Conservation (phyloP, 2,329 filamentous ascomycete species). For the Biscogniauxia sp. region DNA sequence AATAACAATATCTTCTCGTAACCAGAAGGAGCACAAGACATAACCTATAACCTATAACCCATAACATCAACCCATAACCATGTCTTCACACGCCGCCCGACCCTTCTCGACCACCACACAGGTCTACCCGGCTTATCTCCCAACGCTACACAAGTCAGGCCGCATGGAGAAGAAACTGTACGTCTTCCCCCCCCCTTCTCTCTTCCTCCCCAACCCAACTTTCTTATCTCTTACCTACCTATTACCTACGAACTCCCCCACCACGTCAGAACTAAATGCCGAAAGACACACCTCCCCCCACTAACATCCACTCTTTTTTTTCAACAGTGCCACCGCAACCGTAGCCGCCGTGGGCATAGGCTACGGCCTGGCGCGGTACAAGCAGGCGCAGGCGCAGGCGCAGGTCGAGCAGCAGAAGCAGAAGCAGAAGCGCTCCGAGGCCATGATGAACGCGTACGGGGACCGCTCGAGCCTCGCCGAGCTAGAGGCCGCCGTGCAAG, state of each 20-base stretch:
- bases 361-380: slow-evolving; percentile 31
- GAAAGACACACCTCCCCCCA: slow-evolving; percentile 1
- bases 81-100: slow-evolving; percentile 15
- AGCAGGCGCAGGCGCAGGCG: slow-evolving; percentile 21
- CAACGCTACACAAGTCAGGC: slow-evolving; percentile 27
- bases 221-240: too few relatives aligned
- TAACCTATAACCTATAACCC: too few relatives aligned
- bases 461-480: slow-evolving; percentile 47
- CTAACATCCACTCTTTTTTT: too few relatives aligned
- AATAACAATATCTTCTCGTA: too few relatives aligned
- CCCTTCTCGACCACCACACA: slow-evolving; percentile 30
- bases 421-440: slow-evolving; percentile 34
- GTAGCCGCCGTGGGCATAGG: slow-evolving; percentile 34
- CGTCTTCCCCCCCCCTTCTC: background rate
- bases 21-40: too few relatives aligned
- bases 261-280: too few relatives aligned
- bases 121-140: slow-evolving; percentile 30
- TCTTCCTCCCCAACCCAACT: too few relatives aligned
- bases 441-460: slow-evolving; percentile 48
- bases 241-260: too few relatives aligned
- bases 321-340: slow-evolving; percentile 31
- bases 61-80: background rate
- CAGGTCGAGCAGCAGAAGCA: slow-evolving; percentile 16
- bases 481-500: slow-evolving; percentile 46
- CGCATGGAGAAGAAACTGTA: slow-evolving; percentile 28